Percentiles rank a stretch among this genome's conserved stretches.
phyloP scores from a whole-genome alignment of 306 rosid species.

The Purshia tridentata region DNA sequence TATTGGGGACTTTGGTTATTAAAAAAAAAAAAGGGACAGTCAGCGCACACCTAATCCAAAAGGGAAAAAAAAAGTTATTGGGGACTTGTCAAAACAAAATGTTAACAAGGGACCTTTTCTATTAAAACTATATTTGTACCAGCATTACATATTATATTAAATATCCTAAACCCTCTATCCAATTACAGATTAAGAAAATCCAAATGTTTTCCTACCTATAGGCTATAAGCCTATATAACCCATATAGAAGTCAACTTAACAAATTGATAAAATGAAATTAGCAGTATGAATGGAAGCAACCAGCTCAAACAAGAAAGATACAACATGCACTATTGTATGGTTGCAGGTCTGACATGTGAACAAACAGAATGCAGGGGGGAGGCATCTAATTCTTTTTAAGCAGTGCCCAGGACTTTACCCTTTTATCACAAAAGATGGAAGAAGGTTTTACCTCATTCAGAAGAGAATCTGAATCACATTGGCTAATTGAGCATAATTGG shows the following conservation, averaged over 20 bases:
- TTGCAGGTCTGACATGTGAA: not conserved
- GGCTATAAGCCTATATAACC: too few relatives aligned
- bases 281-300: not conserved
- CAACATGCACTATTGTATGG: not conserved
- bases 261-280: not conserved
- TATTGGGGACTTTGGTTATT: too few relatives aligned
- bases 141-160: not conserved
- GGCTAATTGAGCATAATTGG: slow-evolving; percentile 94
- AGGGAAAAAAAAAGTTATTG: too few relatives aligned
- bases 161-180: not conserved
- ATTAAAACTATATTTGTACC: not conserved
- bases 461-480: slow-evolving; percentile 85
- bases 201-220: not conserved
- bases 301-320: not conserved
- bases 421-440: slow-evolving; percentile 12
- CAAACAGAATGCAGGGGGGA: not conserved
- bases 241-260: not conserved
- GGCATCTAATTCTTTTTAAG: not conserved
- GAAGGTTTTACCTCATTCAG: slow-evolving; percentile 68
- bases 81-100: too few relatives aligned
- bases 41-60: too few relatives aligned
- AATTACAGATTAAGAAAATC: not conserved
- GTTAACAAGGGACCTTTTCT: too few relatives aligned
- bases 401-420: not conserved
- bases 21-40: too few relatives aligned